Percentiles rank a stretch among this genome's conserved stretches.
These are phyloP conservation scores for Cystobasidium tubakii DNA, from an alignment of 768 basidiomycete genomes.

Conservation along the genomic window DNA sequence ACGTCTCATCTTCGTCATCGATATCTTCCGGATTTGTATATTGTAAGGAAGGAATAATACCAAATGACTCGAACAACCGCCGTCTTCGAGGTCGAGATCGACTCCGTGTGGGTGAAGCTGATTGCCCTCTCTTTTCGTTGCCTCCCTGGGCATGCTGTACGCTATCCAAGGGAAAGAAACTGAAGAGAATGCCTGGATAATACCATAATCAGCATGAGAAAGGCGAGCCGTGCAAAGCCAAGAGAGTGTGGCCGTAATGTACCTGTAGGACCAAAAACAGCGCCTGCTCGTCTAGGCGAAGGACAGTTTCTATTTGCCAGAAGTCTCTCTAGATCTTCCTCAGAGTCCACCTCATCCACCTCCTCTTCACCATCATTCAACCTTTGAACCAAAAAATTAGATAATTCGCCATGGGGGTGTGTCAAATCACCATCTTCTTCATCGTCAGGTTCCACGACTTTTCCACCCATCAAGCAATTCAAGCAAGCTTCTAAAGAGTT, in stretches of 20 bases:
- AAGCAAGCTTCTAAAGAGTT: constrained; percentile 31
- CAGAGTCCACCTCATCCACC: constrained; percentile 18
- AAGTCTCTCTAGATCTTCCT: constrained; percentile 15
- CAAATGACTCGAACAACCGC: constrained; percentile 37
- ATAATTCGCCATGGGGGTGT: constrained; percentile 2
- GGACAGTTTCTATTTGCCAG: constrained; percentile 35
- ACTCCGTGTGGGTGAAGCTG: constrained; percentile 20
- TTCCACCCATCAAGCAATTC: constrained; percentile 8
- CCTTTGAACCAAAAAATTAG: neutral
- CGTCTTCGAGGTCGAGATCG: neutral
- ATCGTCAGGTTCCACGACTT: constrained; percentile 16
- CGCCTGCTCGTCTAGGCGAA: constrained; percentile 35
- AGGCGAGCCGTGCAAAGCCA: neutral
- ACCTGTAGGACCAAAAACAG: constrained; percentile 32
- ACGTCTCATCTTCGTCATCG: neutral
- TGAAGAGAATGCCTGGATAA: constrained; percentile 12
- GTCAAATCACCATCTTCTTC: constrained; percentile 26
- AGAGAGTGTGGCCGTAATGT: neutral
- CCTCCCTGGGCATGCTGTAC: neutral
- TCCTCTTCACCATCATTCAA: constrained; percentile 5
- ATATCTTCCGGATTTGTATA: neutral
- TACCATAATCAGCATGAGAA: neutral
- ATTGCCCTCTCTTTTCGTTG: constrained; percentile 6
- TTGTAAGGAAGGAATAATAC: constrained; percentile 15
- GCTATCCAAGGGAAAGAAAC: constrained; percentile 25